Evolutionary conservation across 257 asterid genomes (phyloP).

Genomic region (Jacaranda copaia): DNA sequence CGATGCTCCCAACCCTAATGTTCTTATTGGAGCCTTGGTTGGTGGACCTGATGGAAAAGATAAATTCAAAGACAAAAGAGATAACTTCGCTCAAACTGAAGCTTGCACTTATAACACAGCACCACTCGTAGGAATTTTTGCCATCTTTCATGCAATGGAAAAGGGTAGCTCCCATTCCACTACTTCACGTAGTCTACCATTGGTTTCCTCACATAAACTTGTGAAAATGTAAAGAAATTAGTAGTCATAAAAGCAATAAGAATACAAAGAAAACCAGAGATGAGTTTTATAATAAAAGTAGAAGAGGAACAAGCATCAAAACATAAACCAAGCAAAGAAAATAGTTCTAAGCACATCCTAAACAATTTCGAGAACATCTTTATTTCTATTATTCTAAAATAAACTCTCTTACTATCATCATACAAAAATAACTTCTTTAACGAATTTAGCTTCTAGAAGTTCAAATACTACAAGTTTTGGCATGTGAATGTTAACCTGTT

Average conservation of each 20-base stretch:
- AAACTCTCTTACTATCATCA: neutral
- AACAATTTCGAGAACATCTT: neutral
- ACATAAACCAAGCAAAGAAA: constrained; percentile 6
- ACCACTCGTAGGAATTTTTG: constrained; percentile 76
- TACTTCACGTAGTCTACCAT: constrained; percentile 21
- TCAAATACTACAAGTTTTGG: constrained; percentile 2
- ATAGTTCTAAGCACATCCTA: neutral
- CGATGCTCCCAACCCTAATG: constrained; percentile 64
- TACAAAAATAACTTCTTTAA: constrained; percentile 20
- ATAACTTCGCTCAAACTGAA: constrained; percentile 73
- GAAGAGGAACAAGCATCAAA: neutral
- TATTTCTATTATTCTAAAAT: neutral
- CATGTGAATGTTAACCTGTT: neutral
- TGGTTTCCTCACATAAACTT: constrained; percentile 28
- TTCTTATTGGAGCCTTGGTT: constrained; percentile 70
- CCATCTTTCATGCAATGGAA: constrained; percentile 45
- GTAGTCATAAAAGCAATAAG: neutral
- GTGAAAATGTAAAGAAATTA: constrained; percentile 2
- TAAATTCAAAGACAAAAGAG: constrained; percentile 57
- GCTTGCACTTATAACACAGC: constrained; percentile 89
- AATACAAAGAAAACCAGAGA: neutral
- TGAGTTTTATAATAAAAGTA: neutral
- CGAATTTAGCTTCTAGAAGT: constrained; percentile 25
- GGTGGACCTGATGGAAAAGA: constrained; percentile 76
- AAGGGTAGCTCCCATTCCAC: constrained; percentile 16